A percentile compares a stretch with the other conserved stretches of the same genome.
phyloP scores from a whole-genome alignment of 2,329 filamentous ascomycete genomes.

The Leptoxyphium fumago region DNA sequence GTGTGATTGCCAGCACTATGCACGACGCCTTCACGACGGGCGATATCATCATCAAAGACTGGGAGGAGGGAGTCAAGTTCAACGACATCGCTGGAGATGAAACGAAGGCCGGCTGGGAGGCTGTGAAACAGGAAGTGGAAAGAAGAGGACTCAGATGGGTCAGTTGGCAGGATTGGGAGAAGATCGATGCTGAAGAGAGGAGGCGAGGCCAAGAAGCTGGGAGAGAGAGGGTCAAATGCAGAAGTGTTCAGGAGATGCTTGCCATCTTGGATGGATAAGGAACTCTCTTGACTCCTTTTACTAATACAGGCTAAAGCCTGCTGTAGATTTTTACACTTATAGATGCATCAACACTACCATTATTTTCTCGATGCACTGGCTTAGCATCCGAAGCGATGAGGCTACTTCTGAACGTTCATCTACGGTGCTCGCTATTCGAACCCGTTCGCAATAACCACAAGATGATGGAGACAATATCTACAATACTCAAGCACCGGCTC shows the following conservation, averaged over 20 bases:
- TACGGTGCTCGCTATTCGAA: no score
- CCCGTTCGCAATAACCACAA: no score
- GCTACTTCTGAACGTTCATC: no score
- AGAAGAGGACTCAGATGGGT: conserved; percentile 46
- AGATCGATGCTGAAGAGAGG: conserved; percentile 67
- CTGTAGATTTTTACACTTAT: no score
- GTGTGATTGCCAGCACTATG: conserved; percentile 94
- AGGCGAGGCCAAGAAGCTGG: conserved; percentile 49
- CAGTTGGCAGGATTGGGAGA: conserved; percentile 73
- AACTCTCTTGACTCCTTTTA: background rate
- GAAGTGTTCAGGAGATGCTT: conserved; percentile 43
- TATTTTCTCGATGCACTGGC: no score
- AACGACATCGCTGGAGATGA: conserved; percentile 24
- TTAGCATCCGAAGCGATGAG: no score
- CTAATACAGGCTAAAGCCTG: background rate
- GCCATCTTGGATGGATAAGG: conserved; percentile 24
- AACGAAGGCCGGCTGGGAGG: conserved; percentile 55
- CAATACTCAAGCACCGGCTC: no score
- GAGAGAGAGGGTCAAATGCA: conserved; percentile 62
- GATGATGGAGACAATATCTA: no score
- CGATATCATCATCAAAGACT: conserved; percentile 71
- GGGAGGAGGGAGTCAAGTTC: conserved; percentile 37
- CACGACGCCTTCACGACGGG: conserved; percentile 82
- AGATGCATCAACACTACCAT: no score
- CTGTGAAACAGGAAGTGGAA: conserved; percentile 46